A percentile compares a stretch with the other conserved stretches of the same genome.
These are phyloP conservation scores for Ophiocordyceps camponoti-rufipedis DNA, from an alignment of 2,329 filamentous ascomycete species.

Conservation along the genomic window DNA sequence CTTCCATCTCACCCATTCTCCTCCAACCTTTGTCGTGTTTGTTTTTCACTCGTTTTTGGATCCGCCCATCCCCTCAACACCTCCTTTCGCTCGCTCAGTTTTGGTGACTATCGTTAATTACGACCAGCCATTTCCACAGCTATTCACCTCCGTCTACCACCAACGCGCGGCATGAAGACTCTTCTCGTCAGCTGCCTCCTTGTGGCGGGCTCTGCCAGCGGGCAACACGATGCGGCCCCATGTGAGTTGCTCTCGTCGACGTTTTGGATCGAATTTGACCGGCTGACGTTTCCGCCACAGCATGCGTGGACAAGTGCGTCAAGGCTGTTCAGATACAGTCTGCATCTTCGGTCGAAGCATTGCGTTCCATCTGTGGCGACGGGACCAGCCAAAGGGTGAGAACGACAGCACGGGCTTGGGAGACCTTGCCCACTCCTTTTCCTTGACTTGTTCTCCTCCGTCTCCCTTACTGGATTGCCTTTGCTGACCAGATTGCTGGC, in stretches of 20 bases:
- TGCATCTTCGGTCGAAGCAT: not conserved
- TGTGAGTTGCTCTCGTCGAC: not conserved
- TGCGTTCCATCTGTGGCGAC: constrained; percentile 3
- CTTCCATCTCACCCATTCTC: constrained; percentile 5
- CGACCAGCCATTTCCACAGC: constrained; percentile 9
- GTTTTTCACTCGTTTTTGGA: constrained; percentile 14
- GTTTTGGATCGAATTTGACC: not conserved
- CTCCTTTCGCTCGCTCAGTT: constrained; percentile 7
- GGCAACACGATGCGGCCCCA: constrained; percentile 1
- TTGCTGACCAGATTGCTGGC: not conserved
- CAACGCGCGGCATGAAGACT: constrained; percentile 8
- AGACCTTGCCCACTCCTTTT: too few relatives aligned
- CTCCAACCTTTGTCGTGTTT: constrained; percentile 7
- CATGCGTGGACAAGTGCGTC: constrained; percentile 1
- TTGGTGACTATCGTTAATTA: constrained; percentile 15
- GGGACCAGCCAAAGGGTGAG: constrained; percentile 8
- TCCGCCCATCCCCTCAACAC: constrained; percentile 2
- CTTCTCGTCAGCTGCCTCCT: constrained; percentile 2
- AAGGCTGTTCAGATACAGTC: constrained; percentile 2
- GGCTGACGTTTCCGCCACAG: not conserved
- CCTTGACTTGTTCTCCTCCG: not conserved
- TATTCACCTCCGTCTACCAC: constrained; percentile 3
- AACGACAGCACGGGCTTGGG: not conserved
- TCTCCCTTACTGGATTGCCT: not conserved
- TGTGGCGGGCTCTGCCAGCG: constrained; percentile 3